These are phyloP conservation scores for Fonsecaea monophora DNA, from an alignment of 2,329 filamentous ascomycete genomes.

Conservation along the genomic window DNA sequence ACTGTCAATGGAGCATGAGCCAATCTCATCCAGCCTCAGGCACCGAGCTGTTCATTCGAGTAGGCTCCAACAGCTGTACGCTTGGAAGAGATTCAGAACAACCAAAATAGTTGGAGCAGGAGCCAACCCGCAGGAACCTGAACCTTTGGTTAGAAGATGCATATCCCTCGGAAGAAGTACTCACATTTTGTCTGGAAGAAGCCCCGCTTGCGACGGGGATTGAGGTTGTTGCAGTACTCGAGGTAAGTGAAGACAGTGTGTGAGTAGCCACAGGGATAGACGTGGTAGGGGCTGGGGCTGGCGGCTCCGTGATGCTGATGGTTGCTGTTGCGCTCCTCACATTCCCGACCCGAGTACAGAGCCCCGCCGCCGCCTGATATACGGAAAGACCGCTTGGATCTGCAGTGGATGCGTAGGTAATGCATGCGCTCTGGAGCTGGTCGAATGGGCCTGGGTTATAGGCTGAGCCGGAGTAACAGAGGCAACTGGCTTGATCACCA, in stretches of 20 bases:
- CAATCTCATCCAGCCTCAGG: background rate
- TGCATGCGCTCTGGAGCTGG: slow-evolving; percentile 14
- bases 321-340: slow-evolving; percentile 7
- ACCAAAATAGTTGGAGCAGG: background rate
- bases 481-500: slow-evolving; percentile 15
- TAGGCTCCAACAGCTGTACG: background rate
- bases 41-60: background rate
- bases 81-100: background rate
- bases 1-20: background rate
- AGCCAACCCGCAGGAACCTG: background rate
- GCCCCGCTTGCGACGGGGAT: background rate
- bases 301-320: slow-evolving; percentile 5
- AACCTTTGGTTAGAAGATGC: background rate
- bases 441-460: slow-evolving; percentile 15
- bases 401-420: slow-evolving; percentile 15
- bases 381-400: slow-evolving; percentile 8
- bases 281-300: slow-evolving; percentile 1
- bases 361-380: slow-evolving; percentile 3
- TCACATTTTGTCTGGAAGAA: slow-evolving; percentile 3
- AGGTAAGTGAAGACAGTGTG: background rate
- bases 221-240: background rate
- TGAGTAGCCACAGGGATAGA: slow-evolving; percentile 1
- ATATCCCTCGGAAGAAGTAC: background rate
- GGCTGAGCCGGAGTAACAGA: slow-evolving; percentile 7
- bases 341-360: slow-evolving; percentile 11